Base-by-base conservation (phyloP, 2,329 filamentous ascomycete genomes). In the Aspergillus aculeatinus region DNA sequence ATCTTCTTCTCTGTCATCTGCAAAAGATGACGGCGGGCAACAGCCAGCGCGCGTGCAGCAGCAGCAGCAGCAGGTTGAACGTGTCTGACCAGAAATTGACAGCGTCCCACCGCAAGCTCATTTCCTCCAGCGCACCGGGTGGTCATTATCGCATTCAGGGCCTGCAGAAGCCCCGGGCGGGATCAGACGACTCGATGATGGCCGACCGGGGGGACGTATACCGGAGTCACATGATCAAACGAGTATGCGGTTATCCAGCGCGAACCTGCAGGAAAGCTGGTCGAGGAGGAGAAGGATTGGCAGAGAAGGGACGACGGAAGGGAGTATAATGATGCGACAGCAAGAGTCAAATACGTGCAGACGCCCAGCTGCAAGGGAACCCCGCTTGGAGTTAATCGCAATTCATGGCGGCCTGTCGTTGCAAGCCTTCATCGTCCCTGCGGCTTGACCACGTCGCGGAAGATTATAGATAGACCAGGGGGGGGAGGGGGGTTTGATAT, bases 211-310 rank as follows among this genome's bases (percentile, higher is more conserved):
- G 57, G 62, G 54, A 64, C 14, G 33, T 35, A 67, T 64, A 61
- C 61, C n/a, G 27, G 33, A 63, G 72, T 76, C 74, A 76, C 74
- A 76, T 76, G 74, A 76, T 70, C 66, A 63, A 69, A 66, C 57
- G 51, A 60, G 62, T 63, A 69, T 75, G 72, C 72, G 72, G 70
- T 65, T 67, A 67, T 64, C 69, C 71, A 69, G 66, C 61, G 68
- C 64, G 63, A 71, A 71, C 66, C 68, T 73, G 72, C 71, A 72
- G 66, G 55, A 64, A 25, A 59, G 47, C 50, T 49, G 47, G 59
- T 29, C 47, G 60, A 58, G 55, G 29, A 39, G 48, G 29, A 57
- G 57, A 58, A 61, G 65, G 67, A 70, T 67, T 63, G 67, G 69
- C 60, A 64, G 63, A 60, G 50, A 62, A 31, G 55, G 49, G 57